Base-by-base conservation (phyloP, 2,329 filamentous ascomycete species). In the Fonsecaea monophora region DNA sequence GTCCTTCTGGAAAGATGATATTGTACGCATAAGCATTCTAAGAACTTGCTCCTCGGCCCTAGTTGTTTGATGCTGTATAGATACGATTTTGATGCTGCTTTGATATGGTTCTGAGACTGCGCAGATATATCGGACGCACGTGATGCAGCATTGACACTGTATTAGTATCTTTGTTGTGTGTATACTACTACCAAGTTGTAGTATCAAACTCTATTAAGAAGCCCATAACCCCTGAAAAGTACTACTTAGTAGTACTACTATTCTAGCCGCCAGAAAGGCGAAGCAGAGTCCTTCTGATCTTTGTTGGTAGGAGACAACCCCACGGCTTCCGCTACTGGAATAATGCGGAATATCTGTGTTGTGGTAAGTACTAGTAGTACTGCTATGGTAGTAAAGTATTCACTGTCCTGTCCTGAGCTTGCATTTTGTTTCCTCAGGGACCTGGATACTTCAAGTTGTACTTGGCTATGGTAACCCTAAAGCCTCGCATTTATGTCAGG, bases 261-360 rank as follows among this genome's bases (percentile, higher is more conserved):
- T 13, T 96, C 74, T 85, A 86, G 80, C 86, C 89, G n/a, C 88
- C 91, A 25, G 2, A 76, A 91, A 1, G 87, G 87, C 62, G 91
- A 91, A 75, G 69, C 77, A 25, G 25, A 25, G 25, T 25, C 25
- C 74, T 77, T 69, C 34, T 77, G 25, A 73, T 74, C 1, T 54
- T 75, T n/a, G 72, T 76, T 94, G 88, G 81, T 94, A 0, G 92
- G 91, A 7, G 92, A 90, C 1, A 94, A 94, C 72, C 91, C 92
- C 90, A 91, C 68, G 90, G 90, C 0, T 93, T 93, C 74, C 84
- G 87, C 15, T 86, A 88, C 73, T 90, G 87, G 80, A 76, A 73
- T 5, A 69, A 80, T 34, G 90, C 90, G 0, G 76, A 90, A 0
- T 82, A 21, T 21, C 74, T 86, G 86, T 1, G 84, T 89, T 69